Evolutionary conservation across 176 grass and related monocot species (phyloP), one percentile per base, ranked within the genome.

Genomic region (Hordeum vulgare): DNA sequence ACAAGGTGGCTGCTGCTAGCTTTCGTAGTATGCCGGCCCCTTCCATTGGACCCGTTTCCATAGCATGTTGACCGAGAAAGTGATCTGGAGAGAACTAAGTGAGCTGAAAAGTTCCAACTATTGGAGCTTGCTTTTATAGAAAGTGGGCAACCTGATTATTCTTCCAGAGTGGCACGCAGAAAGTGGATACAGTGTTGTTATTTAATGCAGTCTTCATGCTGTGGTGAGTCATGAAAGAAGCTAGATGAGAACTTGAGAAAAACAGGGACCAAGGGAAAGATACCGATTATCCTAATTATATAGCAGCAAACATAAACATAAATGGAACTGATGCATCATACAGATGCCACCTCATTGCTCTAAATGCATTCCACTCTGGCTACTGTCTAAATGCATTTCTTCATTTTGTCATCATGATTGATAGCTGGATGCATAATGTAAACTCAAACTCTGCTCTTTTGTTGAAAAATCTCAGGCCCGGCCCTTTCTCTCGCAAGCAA

Each of bases 401-500:
- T 2, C 18, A 36, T 28, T 65, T 84, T 29, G n/a, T 57, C 10
- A 21, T 57, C 76, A 66, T 77, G 42, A 34, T 1, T 56, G 41
- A 31, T 15, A 12, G 6, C 23, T 54, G 23, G 7, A 80, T 74
- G 54, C 44, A 69, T 42, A 61, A 83, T 86, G 51, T 58, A 61
- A 61, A 71, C 47, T 54, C 26, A 74, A 85, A 75, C 31, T 33
- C 54, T 54, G 8, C 54, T 8, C 39, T n/a, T 84, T n/a, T 84
- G 76, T 47, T 88, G 71, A 75, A 73, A 66, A 79, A 27, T 79
- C 74, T 62, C 88, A 99, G 97, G 91, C 97, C 63, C 82, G 91
- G n/a, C 97, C 97, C 0, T 86, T 85, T 76, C 81, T 99, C 28
- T 75, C 89, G 21, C 71, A 85, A 63, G 91, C 97, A 66, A 85